These are phyloP conservation scores for Wallacemonas sp. DNA, from an alignment of 208 protist species.

Conservation along the genomic window DNA sequence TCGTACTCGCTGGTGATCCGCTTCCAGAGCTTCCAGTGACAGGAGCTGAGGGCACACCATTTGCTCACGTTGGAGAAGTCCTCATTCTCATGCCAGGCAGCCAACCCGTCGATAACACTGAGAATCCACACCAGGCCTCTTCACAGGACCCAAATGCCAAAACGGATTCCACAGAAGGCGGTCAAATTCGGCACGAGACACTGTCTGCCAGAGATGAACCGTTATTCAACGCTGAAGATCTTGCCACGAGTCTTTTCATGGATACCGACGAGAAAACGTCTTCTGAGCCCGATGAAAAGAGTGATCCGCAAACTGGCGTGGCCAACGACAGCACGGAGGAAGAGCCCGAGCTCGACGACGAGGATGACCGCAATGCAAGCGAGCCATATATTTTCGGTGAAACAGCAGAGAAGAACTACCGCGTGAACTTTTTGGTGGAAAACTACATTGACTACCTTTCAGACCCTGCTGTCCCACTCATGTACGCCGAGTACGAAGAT, in stretches of 20 bases:
- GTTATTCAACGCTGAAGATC: neutral
- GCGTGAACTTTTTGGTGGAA: conserved; percentile 48
- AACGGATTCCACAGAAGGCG: too few species aligned
- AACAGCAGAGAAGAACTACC: conserved; percentile 45
- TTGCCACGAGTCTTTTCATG: conserved; percentile 1
- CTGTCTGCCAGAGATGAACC: too few species aligned
- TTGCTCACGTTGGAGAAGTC: conserved; percentile 83
- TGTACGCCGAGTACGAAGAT: conserved; percentile 80
- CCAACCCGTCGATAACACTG: conserved; percentile 5
- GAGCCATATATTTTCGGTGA: conserved; percentile 1
- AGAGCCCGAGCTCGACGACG: conserved; percentile 1
- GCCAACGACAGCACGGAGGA: conserved; percentile 4
- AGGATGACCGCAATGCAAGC: too few species aligned
- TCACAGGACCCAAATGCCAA: too few species aligned
- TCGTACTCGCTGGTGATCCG: conserved; percentile 80
- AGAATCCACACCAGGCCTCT: conserved; percentile 12
- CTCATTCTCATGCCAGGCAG: conserved; percentile 36
- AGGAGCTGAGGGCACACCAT: conserved; percentile 65
- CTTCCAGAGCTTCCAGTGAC: conserved; percentile 81
- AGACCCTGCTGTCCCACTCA: conserved; percentile 51
- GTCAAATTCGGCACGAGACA: too few species aligned
- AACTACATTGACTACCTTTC: conserved; percentile 63
- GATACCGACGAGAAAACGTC: too few species aligned
- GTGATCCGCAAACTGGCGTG: conserved; percentile 15
- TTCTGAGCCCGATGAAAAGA: neutral